Evolutionary conservation across 2,329 filamentous ascomycete genomes (phyloP).

Genomic region (Dactylellina drechsleri): DNA sequence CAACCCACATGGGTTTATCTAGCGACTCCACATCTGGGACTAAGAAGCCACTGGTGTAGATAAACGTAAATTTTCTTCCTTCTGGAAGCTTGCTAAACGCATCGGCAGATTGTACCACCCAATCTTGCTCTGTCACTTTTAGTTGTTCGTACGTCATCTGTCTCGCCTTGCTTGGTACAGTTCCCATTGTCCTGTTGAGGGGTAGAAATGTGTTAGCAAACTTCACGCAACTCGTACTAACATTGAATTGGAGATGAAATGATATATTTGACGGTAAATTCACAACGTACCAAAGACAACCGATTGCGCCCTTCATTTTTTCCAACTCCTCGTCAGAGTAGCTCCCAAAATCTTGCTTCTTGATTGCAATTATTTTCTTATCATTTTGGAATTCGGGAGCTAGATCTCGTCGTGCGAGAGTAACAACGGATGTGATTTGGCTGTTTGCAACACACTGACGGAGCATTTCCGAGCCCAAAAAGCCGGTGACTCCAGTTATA

Average conservation of each 20-base stretch:
- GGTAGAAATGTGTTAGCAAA: background rate
- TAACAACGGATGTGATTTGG: conserved; percentile 67
- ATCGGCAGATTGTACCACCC: conserved; percentile 60
- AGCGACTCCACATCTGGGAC: conserved; percentile 14
- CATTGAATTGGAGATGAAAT: background rate
- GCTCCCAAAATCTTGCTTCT: conserved; percentile 66
- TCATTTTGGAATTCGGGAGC: conserved; percentile 63
- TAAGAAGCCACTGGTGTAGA: conserved; percentile 59
- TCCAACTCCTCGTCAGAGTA: conserved; percentile 65
- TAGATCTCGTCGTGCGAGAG: conserved; percentile 66
- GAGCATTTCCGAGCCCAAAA: conserved; percentile 68
- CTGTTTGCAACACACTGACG: conserved; percentile 66
- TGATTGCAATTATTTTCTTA: conserved; percentile 67
- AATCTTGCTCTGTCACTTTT: conserved; percentile 60
- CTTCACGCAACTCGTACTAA: background rate
- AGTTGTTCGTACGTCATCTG: conserved; percentile 56
- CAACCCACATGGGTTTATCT: conserved; percentile 35
- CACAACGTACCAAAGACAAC: conserved; percentile 63
- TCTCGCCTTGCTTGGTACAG: conserved; percentile 35
- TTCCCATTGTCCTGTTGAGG: conserved; percentile 56
- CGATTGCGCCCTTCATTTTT: conserved; percentile 63
- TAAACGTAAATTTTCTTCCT: conserved; percentile 62
- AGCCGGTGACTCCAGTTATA: conserved; percentile 70
- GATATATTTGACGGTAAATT: conserved; percentile 9
- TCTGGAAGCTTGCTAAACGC: conserved; percentile 58